These are phyloP conservation scores for Juncus effusus DNA, from an alignment of 176 grass and related monocot species.

Conservation along the genomic window DNA sequence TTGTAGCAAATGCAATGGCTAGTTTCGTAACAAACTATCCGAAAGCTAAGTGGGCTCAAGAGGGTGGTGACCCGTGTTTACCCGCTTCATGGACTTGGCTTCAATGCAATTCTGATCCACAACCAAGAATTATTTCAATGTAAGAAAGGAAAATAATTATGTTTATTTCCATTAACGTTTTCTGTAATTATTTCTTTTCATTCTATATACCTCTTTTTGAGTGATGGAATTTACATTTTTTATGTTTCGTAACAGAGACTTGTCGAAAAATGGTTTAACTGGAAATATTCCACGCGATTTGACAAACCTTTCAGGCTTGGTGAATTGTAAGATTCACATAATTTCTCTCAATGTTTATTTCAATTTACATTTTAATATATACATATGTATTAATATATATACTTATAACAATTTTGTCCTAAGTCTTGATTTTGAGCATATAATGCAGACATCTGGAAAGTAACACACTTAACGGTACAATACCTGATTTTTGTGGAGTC, in stretches of 20 bases:
- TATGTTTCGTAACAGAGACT: conserved; percentile 19
- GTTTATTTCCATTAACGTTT: conserved; percentile 14
- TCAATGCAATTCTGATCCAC: conserved; percentile 67
- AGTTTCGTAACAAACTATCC: conserved; percentile 52
- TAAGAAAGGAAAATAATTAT: conserved; percentile 28
- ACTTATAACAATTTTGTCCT: background rate
- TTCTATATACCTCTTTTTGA: background rate
- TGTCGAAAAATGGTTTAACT: conserved; percentile 62
- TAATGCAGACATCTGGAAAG: conserved; percentile 61
- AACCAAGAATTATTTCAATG: conserved; percentile 70
- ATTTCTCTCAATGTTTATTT: conserved; percentile 1
- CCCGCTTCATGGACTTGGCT: conserved; percentile 87
- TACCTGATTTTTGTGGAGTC: conserved; percentile 82
- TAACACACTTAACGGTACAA: conserved; percentile 66
- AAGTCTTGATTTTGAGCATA: background rate
- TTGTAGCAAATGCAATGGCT: conserved; percentile 60
- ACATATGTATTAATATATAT: background rate
- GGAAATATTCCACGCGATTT: conserved; percentile 73
- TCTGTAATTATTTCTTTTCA: background rate
- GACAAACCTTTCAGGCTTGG: conserved; percentile 60
- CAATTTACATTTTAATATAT: background rate
- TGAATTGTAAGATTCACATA: conserved; percentile 65
- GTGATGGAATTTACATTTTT: background rate
- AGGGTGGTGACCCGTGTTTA: conserved; percentile 90
- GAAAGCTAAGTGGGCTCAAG: conserved; percentile 53